Conservation (phyloP, 1,139 yeast genomes). For the Blastobotrys indianensis region DNA sequence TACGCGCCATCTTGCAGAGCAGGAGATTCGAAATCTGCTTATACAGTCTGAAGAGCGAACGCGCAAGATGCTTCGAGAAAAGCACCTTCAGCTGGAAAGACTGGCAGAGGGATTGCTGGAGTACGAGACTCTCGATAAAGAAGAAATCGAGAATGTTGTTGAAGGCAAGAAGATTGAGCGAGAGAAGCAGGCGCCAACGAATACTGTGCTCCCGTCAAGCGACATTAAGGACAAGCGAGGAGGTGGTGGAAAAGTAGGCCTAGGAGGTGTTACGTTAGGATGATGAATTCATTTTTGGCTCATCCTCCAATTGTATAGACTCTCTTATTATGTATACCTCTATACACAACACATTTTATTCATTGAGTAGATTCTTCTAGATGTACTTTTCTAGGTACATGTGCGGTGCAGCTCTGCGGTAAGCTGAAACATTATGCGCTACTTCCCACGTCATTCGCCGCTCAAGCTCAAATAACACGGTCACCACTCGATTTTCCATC, state of each 20-base stretch:
- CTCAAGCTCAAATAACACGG: not conserved
- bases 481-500: slow-evolving; percentile 1
- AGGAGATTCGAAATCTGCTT: slow-evolving; percentile 74
- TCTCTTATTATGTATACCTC: too few species aligned
- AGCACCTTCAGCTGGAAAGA: slow-evolving; percentile 67
- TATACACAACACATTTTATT: too few species aligned
- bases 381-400: too few species aligned
- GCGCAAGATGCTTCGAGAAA: slow-evolving; percentile 55
- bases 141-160: slow-evolving; percentile 82
- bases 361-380: too few species aligned
- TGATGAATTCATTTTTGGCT: too few species aligned
- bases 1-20: slow-evolving; percentile 83
- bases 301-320: too few species aligned
- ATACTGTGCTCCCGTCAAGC: slow-evolving; percentile 62
- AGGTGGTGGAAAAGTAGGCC: slow-evolving; percentile 14
- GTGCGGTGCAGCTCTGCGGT: too few species aligned
- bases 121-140: slow-evolving; percentile 88
- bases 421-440: too few species aligned
- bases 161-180: slow-evolving; percentile 69
- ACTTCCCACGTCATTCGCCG: not conserved
- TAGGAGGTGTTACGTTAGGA: slow-evolving; percentile 8
- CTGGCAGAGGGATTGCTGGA: slow-evolving; percentile 91
- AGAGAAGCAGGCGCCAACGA: slow-evolving; percentile 55
- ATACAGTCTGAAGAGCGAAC: slow-evolving; percentile 77
- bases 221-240: slow-evolving; percentile 35